phyloP scores from a whole-genome alignment of 2,329 filamentous ascomycete species.

The Diaporthe ampelina region DNA sequence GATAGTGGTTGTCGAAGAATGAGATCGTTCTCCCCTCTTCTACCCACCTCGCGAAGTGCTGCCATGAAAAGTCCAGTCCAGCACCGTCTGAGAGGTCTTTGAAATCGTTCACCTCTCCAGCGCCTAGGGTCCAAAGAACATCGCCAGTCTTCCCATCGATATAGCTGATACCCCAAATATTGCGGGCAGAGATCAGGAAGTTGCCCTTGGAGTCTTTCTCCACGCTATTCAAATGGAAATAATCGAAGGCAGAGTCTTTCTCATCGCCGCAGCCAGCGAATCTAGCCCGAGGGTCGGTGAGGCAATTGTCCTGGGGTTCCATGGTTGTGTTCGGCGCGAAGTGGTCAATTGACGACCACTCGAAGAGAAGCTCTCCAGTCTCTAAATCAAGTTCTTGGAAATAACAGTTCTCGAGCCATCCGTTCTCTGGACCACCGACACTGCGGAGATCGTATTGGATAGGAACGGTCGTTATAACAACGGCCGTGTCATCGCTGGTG shows the following conservation, averaged over 20 bases:
- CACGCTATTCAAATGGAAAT: conserved; percentile 56
- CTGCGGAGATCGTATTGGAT: conserved; percentile 49
- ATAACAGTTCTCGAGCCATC: conserved; percentile 52
- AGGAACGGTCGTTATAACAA: conserved; percentile 58
- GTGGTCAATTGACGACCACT: conserved; percentile 47
- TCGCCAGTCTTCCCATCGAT: conserved; percentile 46
- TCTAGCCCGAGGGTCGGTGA: conserved; percentile 30
- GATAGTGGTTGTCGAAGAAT: conserved; percentile 55
- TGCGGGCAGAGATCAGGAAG: conserved; percentile 54
- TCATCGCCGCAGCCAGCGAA: conserved; percentile 40
- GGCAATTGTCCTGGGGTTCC: conserved; percentile 40
- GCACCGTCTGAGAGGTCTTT: conserved; percentile 49
- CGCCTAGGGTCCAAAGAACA: conserved; percentile 54
- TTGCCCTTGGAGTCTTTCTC: conserved; percentile 52
- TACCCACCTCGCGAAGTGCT: conserved; percentile 54
- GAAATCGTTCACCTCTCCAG: conserved; percentile 52
- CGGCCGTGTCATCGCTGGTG: conserved; percentile 55
- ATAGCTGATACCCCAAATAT: conserved; percentile 48
- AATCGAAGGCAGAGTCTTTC: conserved; percentile 49
- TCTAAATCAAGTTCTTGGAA: conserved; percentile 56
- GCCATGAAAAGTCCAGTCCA: conserved; percentile 55
- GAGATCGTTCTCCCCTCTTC: conserved; percentile 48
- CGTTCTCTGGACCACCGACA: conserved; percentile 50
- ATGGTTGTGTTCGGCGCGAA: conserved; percentile 36
- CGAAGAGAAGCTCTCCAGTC: conserved; percentile 54